A percentile compares a stretch with the other conserved stretches of the same genome.
Evolutionary conservation across 179 eudicot species (phyloP).

Genomic region (Heliamphora pulchella): DNA sequence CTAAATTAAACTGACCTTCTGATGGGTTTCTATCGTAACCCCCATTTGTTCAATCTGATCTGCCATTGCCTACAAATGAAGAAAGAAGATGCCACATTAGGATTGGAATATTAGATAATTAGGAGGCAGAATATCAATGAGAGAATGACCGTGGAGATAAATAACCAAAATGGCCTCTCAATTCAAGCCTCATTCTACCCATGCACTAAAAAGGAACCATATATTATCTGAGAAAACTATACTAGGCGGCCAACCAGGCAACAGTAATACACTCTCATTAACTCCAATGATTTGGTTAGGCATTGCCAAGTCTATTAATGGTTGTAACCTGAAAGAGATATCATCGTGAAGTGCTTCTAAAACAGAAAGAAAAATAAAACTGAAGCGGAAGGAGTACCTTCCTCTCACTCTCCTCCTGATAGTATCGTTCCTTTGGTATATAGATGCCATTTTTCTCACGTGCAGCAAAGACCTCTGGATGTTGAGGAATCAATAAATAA

Average conservation of each 20-base stretch:
- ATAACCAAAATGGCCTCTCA: neutral
- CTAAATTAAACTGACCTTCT: slow-evolving; percentile 46
- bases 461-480: slow-evolving; percentile 88
- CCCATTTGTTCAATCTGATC: slow-evolving; percentile 93
- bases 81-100: neutral
- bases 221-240: neutral
- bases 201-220: neutral
- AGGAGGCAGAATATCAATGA: neutral
- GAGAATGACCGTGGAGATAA: neutral
- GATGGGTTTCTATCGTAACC: slow-evolving; percentile 60
- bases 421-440: slow-evolving; percentile 92
- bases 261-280: neutral
- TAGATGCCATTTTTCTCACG: slow-evolving; percentile 97
- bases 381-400: slow-evolving; percentile 45
- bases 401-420: slow-evolving; percentile 85
- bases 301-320: neutral
- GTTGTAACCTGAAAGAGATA: neutral
- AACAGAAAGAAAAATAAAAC: slow-evolving; percentile 2
- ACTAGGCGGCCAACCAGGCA: neutral
- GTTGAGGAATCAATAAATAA: neutral
- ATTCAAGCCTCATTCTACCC: neutral
- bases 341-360: neutral
- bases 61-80: slow-evolving; percentile 63
- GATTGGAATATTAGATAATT: neutral
- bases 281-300: neutral